Percentiles rank a stretch among this genome's conserved stretches.
These are phyloP conservation scores for Gossypium aridum DNA, from an alignment of 441 rosid genomes.

Conservation along the genomic window DNA sequence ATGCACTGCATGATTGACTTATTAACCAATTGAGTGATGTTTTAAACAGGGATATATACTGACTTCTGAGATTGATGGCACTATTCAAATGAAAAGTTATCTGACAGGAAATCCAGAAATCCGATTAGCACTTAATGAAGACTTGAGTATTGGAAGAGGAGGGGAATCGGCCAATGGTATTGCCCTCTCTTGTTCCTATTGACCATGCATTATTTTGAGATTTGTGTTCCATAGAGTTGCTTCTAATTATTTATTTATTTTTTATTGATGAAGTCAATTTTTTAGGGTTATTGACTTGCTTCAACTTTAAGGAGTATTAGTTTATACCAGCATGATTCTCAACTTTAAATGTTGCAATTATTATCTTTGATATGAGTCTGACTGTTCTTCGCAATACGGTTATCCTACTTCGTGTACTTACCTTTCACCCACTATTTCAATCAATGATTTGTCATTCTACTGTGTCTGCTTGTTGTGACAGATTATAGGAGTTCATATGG, in stretches of 20 bases:
- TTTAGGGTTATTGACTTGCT: too few relatives aligned
- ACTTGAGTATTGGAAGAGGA: conserved; percentile 78
- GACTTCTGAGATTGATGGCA: conserved; percentile 97
- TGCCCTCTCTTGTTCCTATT: conserved; percentile 1
- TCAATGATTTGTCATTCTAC: not conserved
- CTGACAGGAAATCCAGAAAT: conserved; percentile 95
- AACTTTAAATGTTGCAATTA: not conserved
- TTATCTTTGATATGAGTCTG: not conserved
- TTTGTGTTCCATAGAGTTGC: not conserved
- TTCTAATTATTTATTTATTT: not conserved
- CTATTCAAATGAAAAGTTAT: conserved; percentile 98
- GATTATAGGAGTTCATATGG: conserved; percentile 74
- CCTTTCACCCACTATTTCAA: conserved; percentile 7
- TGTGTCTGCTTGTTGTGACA: conserved; percentile 26
- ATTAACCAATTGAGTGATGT: conserved; percentile 1
- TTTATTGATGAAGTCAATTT: not conserved
- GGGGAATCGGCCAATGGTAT: conserved; percentile 76
- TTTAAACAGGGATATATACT: conserved; percentile 77
- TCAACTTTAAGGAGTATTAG: not conserved
- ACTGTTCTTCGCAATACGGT: conserved; percentile 1
- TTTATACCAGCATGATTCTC: not conserved
- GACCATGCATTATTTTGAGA: not conserved
- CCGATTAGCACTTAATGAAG: conserved; percentile 89
- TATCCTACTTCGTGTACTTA: not conserved
- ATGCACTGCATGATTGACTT: not conserved